Base-by-base conservation (phyloP, 768 basidiomycete species). In the Paxillus ammoniavirescens region DNA sequence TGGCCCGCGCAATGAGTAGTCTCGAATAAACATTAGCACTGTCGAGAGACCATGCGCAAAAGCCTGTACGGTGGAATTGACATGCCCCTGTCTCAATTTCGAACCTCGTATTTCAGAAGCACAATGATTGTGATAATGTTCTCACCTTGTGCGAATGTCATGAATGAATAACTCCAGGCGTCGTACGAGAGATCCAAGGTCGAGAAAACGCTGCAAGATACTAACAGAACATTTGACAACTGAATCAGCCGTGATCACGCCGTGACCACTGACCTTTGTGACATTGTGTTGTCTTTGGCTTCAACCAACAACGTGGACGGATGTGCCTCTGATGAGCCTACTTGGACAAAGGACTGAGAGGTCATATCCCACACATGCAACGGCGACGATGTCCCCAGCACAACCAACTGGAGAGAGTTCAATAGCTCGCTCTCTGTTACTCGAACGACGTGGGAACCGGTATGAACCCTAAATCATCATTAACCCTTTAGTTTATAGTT, bases 361-460 rank as follows among this genome's bases (percentile, higher is more conserved):
- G 33, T 31, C 1, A 68, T 42, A 64, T 90, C 78, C 91, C 91
- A 93, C 8, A 69, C 69, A 65, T 87, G 80, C 28, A 88, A 72
- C 5, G 73, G 61, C 14, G 91, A 91, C 1, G 90, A 87, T 5
- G 81, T 77, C 41, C 91, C 91, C 31, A 87, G 71, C 5, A 86
- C 73, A 2, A 79, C 80, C 67, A 76, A 73, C 52, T 77, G 78
- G 30, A 92, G 73, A 5, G 79, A 80, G 12, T 66, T 55, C 14
- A 86, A 71, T 23, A 90, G 64, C 15, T 85, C 78, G 8, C 61
- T 57, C 44, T 77, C 74, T 5, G 73, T 65, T 21, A 83, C 67
- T 61, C 80, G 78, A 35, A 78, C 62, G n/a, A 76, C 61, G 31
- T 72, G 68, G 37, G 82, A 55, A 28, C 66, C 73, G 41, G 82